These are phyloP conservation scores for Termitomyces sp. DNA, from an alignment of 768 basidiomycete genomes.

Conservation along the genomic window DNA sequence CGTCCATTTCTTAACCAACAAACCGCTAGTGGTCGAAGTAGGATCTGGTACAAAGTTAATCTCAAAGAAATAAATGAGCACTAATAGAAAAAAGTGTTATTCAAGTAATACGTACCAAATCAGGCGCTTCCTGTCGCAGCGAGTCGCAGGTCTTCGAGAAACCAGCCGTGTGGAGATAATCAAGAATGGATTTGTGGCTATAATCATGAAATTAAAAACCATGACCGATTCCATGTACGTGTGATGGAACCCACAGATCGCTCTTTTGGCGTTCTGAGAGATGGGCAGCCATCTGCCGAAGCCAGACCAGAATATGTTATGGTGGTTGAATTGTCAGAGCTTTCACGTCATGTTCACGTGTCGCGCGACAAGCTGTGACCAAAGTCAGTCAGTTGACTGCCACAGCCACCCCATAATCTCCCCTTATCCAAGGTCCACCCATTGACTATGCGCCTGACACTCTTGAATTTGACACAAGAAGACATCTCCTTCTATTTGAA, in stretches of 20 bases:
- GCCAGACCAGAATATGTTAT: neutral
- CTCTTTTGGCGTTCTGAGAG: conserved; percentile 10
- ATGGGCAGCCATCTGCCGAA: conserved; percentile 1
- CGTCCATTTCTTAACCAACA: conserved; percentile 83
- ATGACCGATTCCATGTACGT: neutral
- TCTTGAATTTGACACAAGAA: conserved; percentile 10
- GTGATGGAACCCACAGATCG: conserved; percentile 6
- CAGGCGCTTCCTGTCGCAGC: conserved; percentile 21
- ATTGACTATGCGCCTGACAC: conserved; percentile 5
- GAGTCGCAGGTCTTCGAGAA: conserved; percentile 26
- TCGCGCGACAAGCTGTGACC: neutral
- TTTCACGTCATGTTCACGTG: conserved; percentile 3
- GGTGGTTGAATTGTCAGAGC: neutral
- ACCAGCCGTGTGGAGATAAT: conserved; percentile 26
- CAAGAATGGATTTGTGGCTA: conserved; percentile 31
- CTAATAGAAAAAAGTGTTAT: neutral
- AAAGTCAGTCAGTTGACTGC: neutral
- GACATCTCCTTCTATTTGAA: conserved; percentile 5
- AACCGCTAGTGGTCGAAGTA: conserved; percentile 27
- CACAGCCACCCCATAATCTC: neutral
- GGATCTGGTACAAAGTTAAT: conserved; percentile 23
- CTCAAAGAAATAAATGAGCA: conserved; percentile 7
- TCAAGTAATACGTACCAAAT: conserved; percentile 9
- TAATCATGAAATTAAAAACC: neutral
- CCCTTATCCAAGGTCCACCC: neutral